Evolutionary conservation across 1,284 basidiomycete species (phyloP), one percentile per base, ranked within the genome.

Genomic region (Coniophora puteana): DNA sequence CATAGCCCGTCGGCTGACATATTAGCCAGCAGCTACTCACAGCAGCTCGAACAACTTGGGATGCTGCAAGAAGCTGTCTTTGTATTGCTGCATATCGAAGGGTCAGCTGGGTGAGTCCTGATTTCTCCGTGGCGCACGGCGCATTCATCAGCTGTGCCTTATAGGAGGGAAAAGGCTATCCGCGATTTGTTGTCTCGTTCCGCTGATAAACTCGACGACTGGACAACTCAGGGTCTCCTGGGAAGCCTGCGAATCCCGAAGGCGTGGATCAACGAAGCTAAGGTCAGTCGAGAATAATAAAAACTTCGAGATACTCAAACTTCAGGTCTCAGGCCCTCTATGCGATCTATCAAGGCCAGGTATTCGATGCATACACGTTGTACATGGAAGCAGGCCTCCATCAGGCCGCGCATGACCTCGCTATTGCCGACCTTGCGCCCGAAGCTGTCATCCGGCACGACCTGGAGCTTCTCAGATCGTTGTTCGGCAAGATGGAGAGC

Each of bases 61-160:
- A 72, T 88, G 69, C 80, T 94, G 62, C 83, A 88, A 50, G 89
- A 93, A 67, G 87, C 93, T 4, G 78, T 79, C 1, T 98, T 97
- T 58, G 88, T 98, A 8, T 67, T 97, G 43, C 68, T 98, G 40
- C 94, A 98, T 62, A 68, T 99, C 12, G 89, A 94, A 59, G 78
- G 84, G 13, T 73, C 80, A 18, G 68, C 72, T 25, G 83, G 87
- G 92, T 93, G 55, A 53, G 76, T 73, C 43, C 33, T 12, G 23
- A 37, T 43, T 13, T 21, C 37, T 36, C 33, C 18, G 21, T 14
- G n/a, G n/a, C n/a, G 22, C 34, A 8, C 23, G 36, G 30, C 25
- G 28, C 30, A 45, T 21, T 43, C 34, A 16, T 22, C 14, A 40
- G 21, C 42, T 51, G 48, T 5, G 44, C 31, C 20, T 34, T 36